Percentiles rank a stretch among this genome's conserved stretches.
Evolutionary conservation across 164 flowering plant genomes (phyloP).

Genomic region (Chimonanthus praecox): DNA sequence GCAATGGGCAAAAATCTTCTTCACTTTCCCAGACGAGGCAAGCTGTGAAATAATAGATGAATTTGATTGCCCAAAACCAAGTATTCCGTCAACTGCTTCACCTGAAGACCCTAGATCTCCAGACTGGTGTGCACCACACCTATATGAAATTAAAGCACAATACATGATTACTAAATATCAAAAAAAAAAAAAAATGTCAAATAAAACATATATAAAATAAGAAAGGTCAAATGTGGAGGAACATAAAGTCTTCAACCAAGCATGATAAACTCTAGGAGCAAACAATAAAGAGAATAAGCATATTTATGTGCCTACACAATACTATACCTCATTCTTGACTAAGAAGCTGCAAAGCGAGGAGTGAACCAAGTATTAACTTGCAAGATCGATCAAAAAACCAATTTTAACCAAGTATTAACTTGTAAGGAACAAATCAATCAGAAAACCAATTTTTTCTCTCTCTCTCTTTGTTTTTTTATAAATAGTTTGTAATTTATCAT

Average conservation of each 20-base stretch:
- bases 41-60: slow-evolving; percentile 86
- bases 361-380: too few species aligned
- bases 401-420: too few species aligned
- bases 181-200: neutral
- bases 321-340: neutral
- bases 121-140: slow-evolving; percentile 79
- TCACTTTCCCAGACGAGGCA: slow-evolving; percentile 71
- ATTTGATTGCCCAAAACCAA: slow-evolving; percentile 94
- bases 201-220: too few species aligned
- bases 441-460: too few species aligned
- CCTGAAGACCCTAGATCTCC: slow-evolving; percentile 61
- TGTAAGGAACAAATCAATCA: too few species aligned
- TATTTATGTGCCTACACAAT: neutral
- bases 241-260: neutral
- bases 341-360: too few species aligned
- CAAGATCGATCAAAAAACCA: too few species aligned
- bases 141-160: slow-evolving; percentile 14
- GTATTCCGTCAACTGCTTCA: slow-evolving; percentile 83
- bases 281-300: neutral
- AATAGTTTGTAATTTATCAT: too few species aligned
- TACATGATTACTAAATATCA: neutral
- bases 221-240: neutral
- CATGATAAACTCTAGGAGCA: neutral
- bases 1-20: slow-evolving; percentile 82
- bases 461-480: too few species aligned